A percentile compares a stretch with the other conserved stretches of the same genome.
These are phyloP conservation scores for Solanum neorickii DNA, from an alignment of 257 asterid genomes.

Conservation along the genomic window DNA sequence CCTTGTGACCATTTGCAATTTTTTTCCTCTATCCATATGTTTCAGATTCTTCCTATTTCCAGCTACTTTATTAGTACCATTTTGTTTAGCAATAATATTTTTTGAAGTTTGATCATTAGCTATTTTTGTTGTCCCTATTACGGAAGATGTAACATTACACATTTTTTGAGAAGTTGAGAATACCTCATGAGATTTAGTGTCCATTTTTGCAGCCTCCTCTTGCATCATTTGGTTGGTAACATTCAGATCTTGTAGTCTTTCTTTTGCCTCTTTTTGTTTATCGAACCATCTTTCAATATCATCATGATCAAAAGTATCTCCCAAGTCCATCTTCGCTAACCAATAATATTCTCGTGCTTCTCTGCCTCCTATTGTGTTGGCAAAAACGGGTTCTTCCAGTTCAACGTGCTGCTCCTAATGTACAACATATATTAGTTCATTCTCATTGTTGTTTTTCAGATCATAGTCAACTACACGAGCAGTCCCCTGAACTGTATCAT, in stretches of 20 bases:
- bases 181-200: no score
- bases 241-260: neutral
- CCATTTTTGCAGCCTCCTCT: neutral
- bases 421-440: no score
- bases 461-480: no score
- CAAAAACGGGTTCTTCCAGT: neutral
- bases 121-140: no score
- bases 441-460: rapidly evolving
- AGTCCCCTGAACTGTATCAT: neutral
- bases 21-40: no score
- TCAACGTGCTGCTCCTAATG: neutral
- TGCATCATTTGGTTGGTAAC: neutral
- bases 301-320: neutral
- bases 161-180: neutral
- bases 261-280: neutral
- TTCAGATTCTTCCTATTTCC: no score
- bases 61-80: no score
- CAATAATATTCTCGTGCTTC: neutral
- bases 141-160: neutral
- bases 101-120: neutral
- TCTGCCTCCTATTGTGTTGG: neutral
- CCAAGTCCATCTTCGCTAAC: neutral
- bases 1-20: no score
- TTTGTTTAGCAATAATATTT: no score
- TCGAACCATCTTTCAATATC: neutral